These are phyloP conservation scores for Entamoeba nuttalli DNA, from an alignment of 208 protist species.

Conservation along the genomic window DNA sequence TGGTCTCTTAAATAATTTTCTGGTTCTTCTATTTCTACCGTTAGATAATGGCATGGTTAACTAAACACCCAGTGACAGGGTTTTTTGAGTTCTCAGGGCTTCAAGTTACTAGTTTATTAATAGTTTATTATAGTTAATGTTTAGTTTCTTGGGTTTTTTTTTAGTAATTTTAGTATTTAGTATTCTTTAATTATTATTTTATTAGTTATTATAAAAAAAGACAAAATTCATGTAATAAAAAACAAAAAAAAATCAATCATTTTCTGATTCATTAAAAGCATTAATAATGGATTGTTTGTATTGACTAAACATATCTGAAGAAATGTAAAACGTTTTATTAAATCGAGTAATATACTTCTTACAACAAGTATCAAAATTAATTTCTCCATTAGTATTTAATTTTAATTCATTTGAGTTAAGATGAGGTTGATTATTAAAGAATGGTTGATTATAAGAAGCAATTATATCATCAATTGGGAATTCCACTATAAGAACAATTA, in stretches of 20 bases:
- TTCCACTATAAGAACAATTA: background rate
- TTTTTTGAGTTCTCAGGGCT: too few species aligned
- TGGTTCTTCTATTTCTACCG: conserved; percentile 84
- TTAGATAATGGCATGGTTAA: conserved; percentile 69
- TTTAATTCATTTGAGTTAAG: background rate
- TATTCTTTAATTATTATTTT: too few species aligned
- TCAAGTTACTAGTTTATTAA: too few species aligned
- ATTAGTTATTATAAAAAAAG: too few species aligned
- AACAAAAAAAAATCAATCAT: background rate
- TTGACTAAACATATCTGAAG: background rate
- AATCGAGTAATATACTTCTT: background rate
- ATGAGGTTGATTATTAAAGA: background rate
- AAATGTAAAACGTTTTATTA: background rate
- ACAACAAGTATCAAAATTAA: background rate
- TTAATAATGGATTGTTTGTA: background rate
- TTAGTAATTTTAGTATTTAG: too few species aligned
- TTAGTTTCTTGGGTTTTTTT: too few species aligned
- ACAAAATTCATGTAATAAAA: too few species aligned
- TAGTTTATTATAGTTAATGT: too few species aligned
- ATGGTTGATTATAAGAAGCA: background rate
- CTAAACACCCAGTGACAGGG: background rate
- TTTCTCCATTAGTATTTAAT: background rate
- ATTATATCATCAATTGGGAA: background rate
- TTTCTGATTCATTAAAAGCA: background rate
- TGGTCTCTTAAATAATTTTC: conserved; percentile 81